Evolutionary conservation across 768 basidiomycete genomes (phyloP).

Genomic region (Auriculariales sp.): DNA sequence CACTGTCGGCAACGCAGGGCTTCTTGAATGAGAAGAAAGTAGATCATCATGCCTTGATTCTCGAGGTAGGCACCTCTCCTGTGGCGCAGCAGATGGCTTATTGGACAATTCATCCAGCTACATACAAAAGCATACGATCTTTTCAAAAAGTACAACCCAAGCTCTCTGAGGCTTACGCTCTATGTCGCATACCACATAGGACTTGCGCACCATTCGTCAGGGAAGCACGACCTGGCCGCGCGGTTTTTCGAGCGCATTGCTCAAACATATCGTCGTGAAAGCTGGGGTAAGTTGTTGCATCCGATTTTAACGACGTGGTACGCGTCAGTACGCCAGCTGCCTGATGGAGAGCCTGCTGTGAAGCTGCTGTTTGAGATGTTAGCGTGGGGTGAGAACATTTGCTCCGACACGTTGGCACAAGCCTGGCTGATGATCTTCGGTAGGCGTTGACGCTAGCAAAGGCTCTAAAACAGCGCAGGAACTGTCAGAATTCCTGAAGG

Average conservation of each 20-base stretch:
- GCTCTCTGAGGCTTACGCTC: conserved; percentile 50
- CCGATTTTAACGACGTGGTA: conserved; percentile 72
- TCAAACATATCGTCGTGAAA: conserved; percentile 73
- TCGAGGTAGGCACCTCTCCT: conserved; percentile 46
- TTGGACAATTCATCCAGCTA: conserved; percentile 31
- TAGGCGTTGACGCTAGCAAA: conserved; percentile 4
- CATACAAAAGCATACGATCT: conserved; percentile 91
- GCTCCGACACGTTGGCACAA: neutral
- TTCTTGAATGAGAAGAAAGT: conserved; percentile 85
- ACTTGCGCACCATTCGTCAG: conserved; percentile 63
- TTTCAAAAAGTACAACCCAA: conserved; percentile 57
- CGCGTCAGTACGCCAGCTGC: conserved; percentile 63
- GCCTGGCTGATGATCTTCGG: neutral
- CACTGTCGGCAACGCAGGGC: conserved; percentile 40
- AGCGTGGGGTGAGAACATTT: conserved; percentile 41
- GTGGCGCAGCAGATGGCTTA: neutral
- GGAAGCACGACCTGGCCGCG: conserved; percentile 78
- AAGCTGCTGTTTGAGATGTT: conserved; percentile 74
- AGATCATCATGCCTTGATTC: conserved; percentile 66
- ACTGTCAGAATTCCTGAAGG: conserved; percentile 58
- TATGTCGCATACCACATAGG: conserved; percentile 88
- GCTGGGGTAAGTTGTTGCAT: conserved; percentile 61
- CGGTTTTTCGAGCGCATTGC: conserved; percentile 93
- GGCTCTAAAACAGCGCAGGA: conserved; percentile 43
- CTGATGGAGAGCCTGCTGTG: conserved; percentile 63